phyloP scores from a whole-genome alignment of 441 rosid genomes.

The Syzygium malaccense region DNA sequence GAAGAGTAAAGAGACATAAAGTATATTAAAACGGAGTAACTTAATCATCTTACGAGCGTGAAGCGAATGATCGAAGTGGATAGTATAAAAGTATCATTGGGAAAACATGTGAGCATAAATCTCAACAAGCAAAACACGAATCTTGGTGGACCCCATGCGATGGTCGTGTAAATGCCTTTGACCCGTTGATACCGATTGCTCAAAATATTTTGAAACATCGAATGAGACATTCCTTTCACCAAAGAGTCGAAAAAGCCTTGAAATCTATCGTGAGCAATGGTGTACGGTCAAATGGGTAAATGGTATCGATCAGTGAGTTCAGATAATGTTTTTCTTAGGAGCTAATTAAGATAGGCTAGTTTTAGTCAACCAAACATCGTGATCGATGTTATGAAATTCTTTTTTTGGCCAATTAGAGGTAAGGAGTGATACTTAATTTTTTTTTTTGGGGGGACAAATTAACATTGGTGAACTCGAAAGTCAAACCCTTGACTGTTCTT shows the following conservation, averaged over 20 bases:
- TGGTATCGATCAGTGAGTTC: not conserved
- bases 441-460: not conserved
- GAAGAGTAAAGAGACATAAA: not conserved
- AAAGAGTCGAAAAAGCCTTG: not conserved
- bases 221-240: accelerated
- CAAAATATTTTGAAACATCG: not conserved
- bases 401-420: not conserved
- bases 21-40: not conserved
- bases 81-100: not conserved
- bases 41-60: not conserved
- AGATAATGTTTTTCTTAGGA: not conserved
- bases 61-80: not conserved
- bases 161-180: not conserved
- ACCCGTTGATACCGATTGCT: not conserved
- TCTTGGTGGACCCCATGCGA: not conserved
- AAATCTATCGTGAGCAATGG: not conserved
- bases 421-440: not conserved
- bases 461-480: not conserved
- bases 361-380: not conserved
- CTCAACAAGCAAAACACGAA: too few relatives aligned
- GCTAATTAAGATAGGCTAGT: not conserved
- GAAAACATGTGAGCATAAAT: not conserved
- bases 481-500: not conserved
- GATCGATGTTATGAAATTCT: not conserved
- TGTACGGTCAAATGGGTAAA: not conserved